Evolutionary conservation across 1,284 basidiomycete species (phyloP).

Genomic region (Rhodotorula sp.): DNA sequence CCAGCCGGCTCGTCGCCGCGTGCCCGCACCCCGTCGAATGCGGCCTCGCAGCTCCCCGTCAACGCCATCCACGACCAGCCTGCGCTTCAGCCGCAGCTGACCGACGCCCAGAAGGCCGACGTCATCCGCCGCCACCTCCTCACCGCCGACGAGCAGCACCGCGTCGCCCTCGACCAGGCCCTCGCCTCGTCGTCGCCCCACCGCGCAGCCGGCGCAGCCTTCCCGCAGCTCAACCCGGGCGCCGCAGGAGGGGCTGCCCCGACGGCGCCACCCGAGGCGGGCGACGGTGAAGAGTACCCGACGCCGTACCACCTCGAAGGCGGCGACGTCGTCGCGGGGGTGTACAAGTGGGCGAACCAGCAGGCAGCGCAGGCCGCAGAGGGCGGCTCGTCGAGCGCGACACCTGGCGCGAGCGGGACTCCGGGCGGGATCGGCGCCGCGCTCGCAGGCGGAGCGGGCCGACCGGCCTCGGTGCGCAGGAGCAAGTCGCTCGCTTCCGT

Average conservation of each 20-base stretch:
- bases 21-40: not conserved
- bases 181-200: slow-evolving; percentile 8
- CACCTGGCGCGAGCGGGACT: not conserved
- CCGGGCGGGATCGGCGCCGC: not conserved
- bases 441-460: not conserved
- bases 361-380: slow-evolving; percentile 9
- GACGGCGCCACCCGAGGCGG: not conserved
- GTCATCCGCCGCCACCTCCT: slow-evolving; percentile 79
- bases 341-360: slow-evolving; percentile 44
- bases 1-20: not conserved
- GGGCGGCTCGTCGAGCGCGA: not conserved
- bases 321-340: slow-evolving; percentile 43
- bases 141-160: slow-evolving; percentile 64
- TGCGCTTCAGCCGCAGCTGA: slow-evolving; percentile 36
- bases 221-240: slow-evolving; percentile 24
- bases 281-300: slow-evolving; percentile 38
- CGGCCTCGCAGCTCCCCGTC: slow-evolving; percentile 1
- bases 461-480: slow-evolving; percentile 8
- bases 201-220: not conserved
- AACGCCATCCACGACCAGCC: slow-evolving; percentile 9
- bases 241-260: slow-evolving; percentile 15
- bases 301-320: slow-evolving; percentile 44
- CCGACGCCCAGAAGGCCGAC: slow-evolving; percentile 77
- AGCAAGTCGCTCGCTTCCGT: slow-evolving; percentile 19
- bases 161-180: slow-evolving; percentile 32